A percentile compares a stretch with the other conserved stretches of the same genome.
Evolutionary conservation across 2,329 filamentous ascomycete species (phyloP).

Genomic region (Metarhizium album): DNA sequence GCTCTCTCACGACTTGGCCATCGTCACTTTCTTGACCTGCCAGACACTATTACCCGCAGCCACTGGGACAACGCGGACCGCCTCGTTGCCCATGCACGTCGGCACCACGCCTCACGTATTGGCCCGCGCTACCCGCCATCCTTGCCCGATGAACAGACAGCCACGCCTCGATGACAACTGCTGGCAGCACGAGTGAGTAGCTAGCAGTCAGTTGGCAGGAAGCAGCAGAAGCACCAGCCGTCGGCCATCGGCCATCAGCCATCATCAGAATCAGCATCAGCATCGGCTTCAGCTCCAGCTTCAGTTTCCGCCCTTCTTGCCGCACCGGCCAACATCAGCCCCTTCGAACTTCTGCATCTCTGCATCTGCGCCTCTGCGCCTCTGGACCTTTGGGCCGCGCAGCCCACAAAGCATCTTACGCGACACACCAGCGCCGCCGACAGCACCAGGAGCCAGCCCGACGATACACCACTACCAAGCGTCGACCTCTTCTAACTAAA

Average conservation of each 20-base stretch:
- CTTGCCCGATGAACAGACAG: conserved; percentile 9
- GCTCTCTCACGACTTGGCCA: conserved; percentile 25
- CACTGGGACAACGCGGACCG: conserved; percentile 8
- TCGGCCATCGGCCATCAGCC: background rate
- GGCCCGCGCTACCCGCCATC: conserved; percentile 13
- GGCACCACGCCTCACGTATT: conserved; percentile 13
- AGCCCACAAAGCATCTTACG: background rate
- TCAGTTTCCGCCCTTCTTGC: background rate
- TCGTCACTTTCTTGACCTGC: conserved; percentile 14
- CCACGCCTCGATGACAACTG: conserved; percentile 1
- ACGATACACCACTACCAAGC: background rate
- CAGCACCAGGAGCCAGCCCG: background rate
- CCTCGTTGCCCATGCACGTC: conserved; percentile 11
- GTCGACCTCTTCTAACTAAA: background rate
- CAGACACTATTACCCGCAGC: conserved; percentile 7
- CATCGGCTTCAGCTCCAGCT: too few relatives aligned
- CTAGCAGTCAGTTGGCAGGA: too few relatives aligned
- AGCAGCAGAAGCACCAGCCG: too few relatives aligned
- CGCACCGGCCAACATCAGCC: background rate
- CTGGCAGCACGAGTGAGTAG: too few relatives aligned
- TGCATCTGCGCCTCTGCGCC: background rate
- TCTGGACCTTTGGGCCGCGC: background rate
- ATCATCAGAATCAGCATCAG: background rate
- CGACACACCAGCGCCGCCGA: background rate
- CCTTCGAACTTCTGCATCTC: background rate